Base-by-base conservation (phyloP, 2,329 filamentous ascomycete species). In the Colletotrichum liriopes region DNA sequence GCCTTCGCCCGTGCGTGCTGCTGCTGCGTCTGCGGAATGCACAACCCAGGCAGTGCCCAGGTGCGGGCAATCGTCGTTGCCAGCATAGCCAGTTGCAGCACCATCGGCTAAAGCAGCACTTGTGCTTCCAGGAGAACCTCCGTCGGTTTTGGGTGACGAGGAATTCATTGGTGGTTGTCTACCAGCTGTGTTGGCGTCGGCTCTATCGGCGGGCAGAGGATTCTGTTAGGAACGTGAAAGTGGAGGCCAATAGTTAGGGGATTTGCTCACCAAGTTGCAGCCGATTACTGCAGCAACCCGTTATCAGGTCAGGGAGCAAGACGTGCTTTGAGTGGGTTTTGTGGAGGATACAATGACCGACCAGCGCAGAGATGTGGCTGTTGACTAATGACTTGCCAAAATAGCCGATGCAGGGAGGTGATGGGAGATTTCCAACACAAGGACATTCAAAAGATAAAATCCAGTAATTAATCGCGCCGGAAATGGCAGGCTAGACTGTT, bases 111-210 rank as follows among this genome's bases (percentile, higher is more conserved):
- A 60, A n/a, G 23, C 29, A 16, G 43, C 32, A 11, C n/a, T 47
- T 35, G 45, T 64, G 32, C 43, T 72, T 1, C 14, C 58, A 8
- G 65, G 65, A 29, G 58, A 58, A 26, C 39, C 52, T 47, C 69
- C 65, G 11, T 72, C 45, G 52, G n/a, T 26, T 58, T 68, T 43
- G 20, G 59, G 23, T 18, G 65, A 52, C n/a, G 65, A 69, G 39
- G 58, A 47, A 32, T 52, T 59, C 69, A 69, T 72, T 68, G 65
- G 69, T 54, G 45, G 51, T 49, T 39, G 59, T 47, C 39, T 64
- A 41, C 29, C 49, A 32, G 37, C 20, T 51, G 49, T 49, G 18
- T 35, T 18, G 45, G 16, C 52, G 59, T 63, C 69, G 65, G 69
- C 65, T 69, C 41, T 60, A 7, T 41, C 58, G 43, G 45, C 65